Percentiles rank a stretch among this genome's conserved stretches.
phyloP scores from a whole-genome alignment of 2,329 filamentous ascomycete species.

The Cladosporium sp. region DNA sequence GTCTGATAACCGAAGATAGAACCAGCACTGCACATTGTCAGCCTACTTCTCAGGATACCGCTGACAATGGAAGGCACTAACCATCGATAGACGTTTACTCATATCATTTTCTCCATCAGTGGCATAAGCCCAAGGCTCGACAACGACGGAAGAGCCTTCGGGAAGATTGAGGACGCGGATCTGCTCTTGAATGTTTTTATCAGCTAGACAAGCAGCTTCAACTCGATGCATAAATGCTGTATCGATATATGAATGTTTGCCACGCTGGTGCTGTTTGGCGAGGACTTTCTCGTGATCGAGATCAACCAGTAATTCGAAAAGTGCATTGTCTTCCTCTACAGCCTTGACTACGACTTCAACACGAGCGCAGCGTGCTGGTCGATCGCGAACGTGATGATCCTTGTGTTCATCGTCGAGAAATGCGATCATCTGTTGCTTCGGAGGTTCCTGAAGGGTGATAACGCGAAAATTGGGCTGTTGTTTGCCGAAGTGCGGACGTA shows the following conservation, averaged over 20 bases:
- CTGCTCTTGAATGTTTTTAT: slow-evolving; percentile 49
- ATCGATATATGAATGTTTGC: slow-evolving; percentile 32
- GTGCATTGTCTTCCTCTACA: background rate
- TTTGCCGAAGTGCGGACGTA: slow-evolving; percentile 61
- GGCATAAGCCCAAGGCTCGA: slow-evolving; percentile 43
- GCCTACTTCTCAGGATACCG: slow-evolving; percentile 18
- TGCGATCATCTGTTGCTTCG: slow-evolving; percentile 26
- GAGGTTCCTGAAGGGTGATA: slow-evolving; percentile 29
- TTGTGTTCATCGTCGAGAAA: slow-evolving; percentile 25
- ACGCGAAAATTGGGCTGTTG: slow-evolving; percentile 48
- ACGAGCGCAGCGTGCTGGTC: slow-evolving; percentile 4
- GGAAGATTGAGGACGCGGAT: slow-evolving; percentile 54
- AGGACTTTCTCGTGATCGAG: slow-evolving; percentile 8
- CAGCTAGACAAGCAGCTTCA: slow-evolving; percentile 31
- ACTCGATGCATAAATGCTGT: slow-evolving; percentile 54
- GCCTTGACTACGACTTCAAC: slow-evolving; percentile 6
- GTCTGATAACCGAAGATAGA: slow-evolving; percentile 58
- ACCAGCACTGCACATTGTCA: slow-evolving; percentile 55
- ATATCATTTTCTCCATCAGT: slow-evolving; percentile 12
- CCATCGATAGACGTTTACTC: slow-evolving; percentile 33
- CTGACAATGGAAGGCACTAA: slow-evolving; percentile 18
- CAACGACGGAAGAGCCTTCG: slow-evolving; percentile 45
- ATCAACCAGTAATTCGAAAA: slow-evolving; percentile 11
- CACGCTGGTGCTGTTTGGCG: slow-evolving; percentile 8
- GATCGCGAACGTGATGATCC: background rate